A percentile compares a stretch with the other conserved stretches of the same genome.
phyloP scores from a whole-genome alignment of 768 basidiomycete species.

The Thelephora aurantiotincta region DNA sequence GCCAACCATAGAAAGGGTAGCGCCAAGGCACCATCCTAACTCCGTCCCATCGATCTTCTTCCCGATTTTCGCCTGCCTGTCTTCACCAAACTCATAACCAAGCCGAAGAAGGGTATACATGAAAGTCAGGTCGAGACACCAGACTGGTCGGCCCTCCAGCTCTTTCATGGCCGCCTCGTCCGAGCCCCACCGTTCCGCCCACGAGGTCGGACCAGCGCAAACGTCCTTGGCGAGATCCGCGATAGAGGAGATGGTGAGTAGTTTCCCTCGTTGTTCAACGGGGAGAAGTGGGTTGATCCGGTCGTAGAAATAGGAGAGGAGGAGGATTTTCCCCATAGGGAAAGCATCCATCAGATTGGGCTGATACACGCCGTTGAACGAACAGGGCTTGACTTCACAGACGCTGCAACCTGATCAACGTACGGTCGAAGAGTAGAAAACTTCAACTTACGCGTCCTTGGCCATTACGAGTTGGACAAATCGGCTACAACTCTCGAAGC shows the following conservation, averaged over 20 bases:
- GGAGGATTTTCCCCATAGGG: constrained; percentile 68
- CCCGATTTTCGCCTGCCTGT: constrained; percentile 58
- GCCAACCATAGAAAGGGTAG: constrained; percentile 61
- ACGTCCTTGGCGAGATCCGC: constrained; percentile 52
- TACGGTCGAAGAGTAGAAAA: not conserved
- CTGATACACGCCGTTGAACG: constrained; percentile 96
- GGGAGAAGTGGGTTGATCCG: constrained; percentile 68
- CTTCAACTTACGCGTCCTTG: constrained; percentile 70
- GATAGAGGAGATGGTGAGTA: constrained; percentile 29
- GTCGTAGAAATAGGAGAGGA: constrained; percentile 98
- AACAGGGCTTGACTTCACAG: constrained; percentile 87
- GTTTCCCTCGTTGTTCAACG: constrained; percentile 11
- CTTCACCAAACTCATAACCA: constrained; percentile 79
- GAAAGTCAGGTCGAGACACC: constrained; percentile 92
- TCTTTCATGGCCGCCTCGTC: constrained; percentile 44
- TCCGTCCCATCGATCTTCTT: constrained; percentile 86
- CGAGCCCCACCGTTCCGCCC: constrained; percentile 36
- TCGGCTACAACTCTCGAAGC: constrained; percentile 75
- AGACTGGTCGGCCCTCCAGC: constrained; percentile 75
- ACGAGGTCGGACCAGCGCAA: constrained; percentile 52
- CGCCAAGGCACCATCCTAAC: constrained; percentile 88
- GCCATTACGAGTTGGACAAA: constrained; percentile 83
- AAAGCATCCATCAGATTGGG: constrained; percentile 85
- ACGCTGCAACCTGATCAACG: constrained; percentile 28
- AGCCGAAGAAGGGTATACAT: constrained; percentile 79